Evolutionary conservation across 176 grass and related monocot genomes (phyloP).

Genomic region (Rhynchospora breviuscula): DNA sequence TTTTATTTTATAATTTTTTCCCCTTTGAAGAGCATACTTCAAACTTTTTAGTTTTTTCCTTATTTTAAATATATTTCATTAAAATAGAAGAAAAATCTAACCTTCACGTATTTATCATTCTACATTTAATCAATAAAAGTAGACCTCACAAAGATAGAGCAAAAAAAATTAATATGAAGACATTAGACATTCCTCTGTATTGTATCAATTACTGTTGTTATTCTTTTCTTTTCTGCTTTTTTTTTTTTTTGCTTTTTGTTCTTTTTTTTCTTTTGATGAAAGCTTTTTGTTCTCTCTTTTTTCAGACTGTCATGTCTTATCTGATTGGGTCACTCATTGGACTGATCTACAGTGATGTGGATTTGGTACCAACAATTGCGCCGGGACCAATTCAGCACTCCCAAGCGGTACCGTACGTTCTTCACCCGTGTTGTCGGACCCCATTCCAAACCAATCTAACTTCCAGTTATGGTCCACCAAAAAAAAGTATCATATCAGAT

Average conservation of each 20-base stretch:
- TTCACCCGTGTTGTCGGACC: neutral
- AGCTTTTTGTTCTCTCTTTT: neutral
- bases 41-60: too few relatives aligned
- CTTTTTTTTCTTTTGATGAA: too few relatives aligned
- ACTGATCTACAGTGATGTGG: neutral
- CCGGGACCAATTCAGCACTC: neutral
- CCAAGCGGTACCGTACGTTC: neutral
- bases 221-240: neutral
- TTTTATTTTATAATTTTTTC: too few relatives aligned
- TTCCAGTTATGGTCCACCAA: neutral
- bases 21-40: too few relatives aligned
- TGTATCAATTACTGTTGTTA: neutral
- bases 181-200: too few relatives aligned
- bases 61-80: too few relatives aligned
- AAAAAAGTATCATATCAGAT: neutral
- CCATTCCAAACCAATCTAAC: neutral
- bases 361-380: neutral
- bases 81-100: too few relatives aligned
- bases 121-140: too few relatives aligned
- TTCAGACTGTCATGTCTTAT: neutral
- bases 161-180: too few relatives aligned
- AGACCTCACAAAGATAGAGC: too few relatives aligned
- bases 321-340: neutral
- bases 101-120: too few relatives aligned
- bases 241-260: neutral